phyloP scores from a whole-genome alignment of 768 basidiomycete genomes.

The Suillus hirtellus region DNA sequence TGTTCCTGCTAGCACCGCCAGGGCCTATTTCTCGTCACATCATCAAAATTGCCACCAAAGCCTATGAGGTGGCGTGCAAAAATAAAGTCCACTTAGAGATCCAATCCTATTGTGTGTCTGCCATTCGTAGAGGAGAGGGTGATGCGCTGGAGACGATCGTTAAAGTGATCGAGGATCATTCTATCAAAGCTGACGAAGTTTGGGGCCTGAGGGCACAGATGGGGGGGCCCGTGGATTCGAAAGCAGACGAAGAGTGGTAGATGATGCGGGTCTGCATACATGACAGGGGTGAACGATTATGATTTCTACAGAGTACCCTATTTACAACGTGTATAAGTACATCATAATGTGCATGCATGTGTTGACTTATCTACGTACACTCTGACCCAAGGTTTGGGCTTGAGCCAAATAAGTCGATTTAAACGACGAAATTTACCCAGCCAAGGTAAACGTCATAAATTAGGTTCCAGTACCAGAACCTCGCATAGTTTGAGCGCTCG shows the following conservation, averaged over 20 bases:
- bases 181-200: constrained; percentile 11
- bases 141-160: constrained; percentile 9
- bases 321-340: background rate
- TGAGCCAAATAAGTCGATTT: too few relatives aligned
- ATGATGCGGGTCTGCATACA: background rate
- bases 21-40: constrained; percentile 8
- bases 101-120: background rate
- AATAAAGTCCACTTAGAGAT: constrained; percentile 6
- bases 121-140: constrained; percentile 2
- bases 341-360: background rate
- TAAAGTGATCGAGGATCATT: constrained; percentile 7
- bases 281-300: background rate
- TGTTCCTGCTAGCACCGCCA: constrained; percentile 18
- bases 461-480: too few relatives aligned
- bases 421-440: too few relatives aligned
- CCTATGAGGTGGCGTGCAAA: constrained; percentile 7
- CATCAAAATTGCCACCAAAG: constrained; percentile 11
- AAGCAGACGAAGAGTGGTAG: constrained; percentile 8
- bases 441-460: too few relatives aligned
- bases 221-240: background rate
- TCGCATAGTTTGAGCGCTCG: too few relatives aligned
- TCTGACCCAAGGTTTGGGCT: too few relatives aligned
- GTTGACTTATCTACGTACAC: too few relatives aligned
- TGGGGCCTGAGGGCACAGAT: constrained; percentile 8
- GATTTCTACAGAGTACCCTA: background rate